Evolutionary conservation across 2,329 filamentous ascomycete genomes (phyloP).

Genomic region (Boeremia exigua): DNA sequence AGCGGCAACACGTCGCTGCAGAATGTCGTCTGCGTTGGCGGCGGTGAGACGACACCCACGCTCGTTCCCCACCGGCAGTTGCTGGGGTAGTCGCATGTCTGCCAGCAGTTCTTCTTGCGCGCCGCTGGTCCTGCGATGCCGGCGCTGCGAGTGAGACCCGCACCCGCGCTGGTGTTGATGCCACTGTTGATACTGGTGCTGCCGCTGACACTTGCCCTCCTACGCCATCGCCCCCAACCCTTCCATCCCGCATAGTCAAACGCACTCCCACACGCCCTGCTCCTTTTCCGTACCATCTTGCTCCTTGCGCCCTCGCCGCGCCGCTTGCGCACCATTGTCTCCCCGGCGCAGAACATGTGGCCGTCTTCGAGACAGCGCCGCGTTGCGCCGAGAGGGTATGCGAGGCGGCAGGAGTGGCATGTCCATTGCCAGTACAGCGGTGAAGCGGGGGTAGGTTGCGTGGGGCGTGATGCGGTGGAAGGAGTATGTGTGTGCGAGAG

Average conservation of each 20-base stretch:
- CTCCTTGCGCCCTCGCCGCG: slow-evolving; percentile 29
- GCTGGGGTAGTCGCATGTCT: slow-evolving; percentile 53
- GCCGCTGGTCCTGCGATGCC: background rate
- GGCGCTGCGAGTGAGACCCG: no score
- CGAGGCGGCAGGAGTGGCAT: slow-evolving; percentile 58
- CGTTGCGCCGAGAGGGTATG: slow-evolving; percentile 58
- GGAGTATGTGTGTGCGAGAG: background rate
- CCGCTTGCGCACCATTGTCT: slow-evolving; percentile 42
- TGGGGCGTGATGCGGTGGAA: background rate
- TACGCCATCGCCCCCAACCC: slow-evolving; percentile 53
- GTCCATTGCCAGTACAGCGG: slow-evolving; percentile 59
- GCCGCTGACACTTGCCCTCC: background rate
- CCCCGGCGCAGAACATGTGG: slow-evolving; percentile 61
- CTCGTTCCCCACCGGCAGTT: slow-evolving; percentile 51
- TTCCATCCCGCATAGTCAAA: slow-evolving; percentile 63
- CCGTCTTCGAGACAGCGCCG: slow-evolving; percentile 61
- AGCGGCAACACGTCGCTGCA: background rate
- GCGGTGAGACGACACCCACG: slow-evolving; percentile 38
- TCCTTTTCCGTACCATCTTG: slow-evolving; percentile 28
- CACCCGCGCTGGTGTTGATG: no score
- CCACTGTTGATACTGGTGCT: slow-evolving; percentile 16
- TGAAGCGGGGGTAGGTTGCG: slow-evolving; percentile 23
- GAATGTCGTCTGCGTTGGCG: background rate
- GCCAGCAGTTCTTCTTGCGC: slow-evolving; percentile 49
- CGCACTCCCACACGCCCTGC: slow-evolving; percentile 55